Evolutionary conservation across 768 basidiomycete species (phyloP).

Genomic region (Trametes villosa): DNA sequence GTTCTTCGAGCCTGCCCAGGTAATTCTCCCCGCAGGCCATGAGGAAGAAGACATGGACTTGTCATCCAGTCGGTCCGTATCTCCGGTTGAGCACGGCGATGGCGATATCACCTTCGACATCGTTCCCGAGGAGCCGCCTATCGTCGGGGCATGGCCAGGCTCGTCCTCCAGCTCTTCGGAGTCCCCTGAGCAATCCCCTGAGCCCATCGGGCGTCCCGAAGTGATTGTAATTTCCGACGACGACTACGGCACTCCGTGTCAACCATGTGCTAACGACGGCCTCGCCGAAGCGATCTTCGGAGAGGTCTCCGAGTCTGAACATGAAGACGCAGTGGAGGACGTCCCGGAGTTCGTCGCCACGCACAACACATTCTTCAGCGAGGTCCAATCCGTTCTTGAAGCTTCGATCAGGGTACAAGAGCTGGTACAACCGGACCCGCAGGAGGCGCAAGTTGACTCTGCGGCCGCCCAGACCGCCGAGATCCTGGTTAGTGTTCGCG

Average conservation of each 20-base stretch:
- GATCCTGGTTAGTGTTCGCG: conserved; percentile 17
- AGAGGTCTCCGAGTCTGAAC: neutral
- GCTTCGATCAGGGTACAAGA: neutral
- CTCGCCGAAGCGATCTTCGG: neutral
- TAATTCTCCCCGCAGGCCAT: neutral
- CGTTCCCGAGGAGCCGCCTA: conserved; percentile 6
- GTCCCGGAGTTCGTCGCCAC: neutral
- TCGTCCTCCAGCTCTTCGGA: neutral
- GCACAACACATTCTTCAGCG: neutral
- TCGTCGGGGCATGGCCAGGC: conserved; percentile 26
- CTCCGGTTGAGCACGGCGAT: neutral
- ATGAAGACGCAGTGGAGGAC: neutral
- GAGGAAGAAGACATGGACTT: conserved; percentile 23
- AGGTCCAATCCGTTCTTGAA: neutral
- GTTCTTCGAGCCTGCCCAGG: neutral
- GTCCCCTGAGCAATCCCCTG: neutral
- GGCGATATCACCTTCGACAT: neutral
- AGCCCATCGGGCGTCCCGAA: neutral
- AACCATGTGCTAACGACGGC: neutral
- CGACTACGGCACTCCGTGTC: conserved; percentile 1
- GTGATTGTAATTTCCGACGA: conserved; percentile 22
- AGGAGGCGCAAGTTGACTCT: neutral
- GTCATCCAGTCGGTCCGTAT: conserved; percentile 16
- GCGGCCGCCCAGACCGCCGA: conserved; percentile 9
- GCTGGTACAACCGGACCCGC: neutral